Percentiles rank a stretch among this genome's conserved stretches.
Evolutionary conservation across 108 stramenopile species (phyloP).

Genomic region (Aurantiochytrium sp.): DNA sequence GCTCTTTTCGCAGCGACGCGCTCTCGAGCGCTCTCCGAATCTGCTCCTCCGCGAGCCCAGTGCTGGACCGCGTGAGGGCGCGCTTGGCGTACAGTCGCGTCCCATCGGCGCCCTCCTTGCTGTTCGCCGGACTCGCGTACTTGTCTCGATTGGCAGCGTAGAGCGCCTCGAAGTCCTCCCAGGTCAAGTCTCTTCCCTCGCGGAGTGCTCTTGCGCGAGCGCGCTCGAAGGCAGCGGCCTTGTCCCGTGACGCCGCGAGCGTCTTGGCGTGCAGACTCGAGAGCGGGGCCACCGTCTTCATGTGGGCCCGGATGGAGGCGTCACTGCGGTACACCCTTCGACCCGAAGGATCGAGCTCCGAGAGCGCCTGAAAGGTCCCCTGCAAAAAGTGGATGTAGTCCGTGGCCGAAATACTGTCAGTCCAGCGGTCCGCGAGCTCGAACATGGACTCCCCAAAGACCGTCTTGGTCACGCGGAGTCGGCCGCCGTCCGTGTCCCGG

Average conservation of each 20-base stretch:
- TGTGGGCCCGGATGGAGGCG: neutral
- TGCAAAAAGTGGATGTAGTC: neutral
- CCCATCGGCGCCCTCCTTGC: neutral
- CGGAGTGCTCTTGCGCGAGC: neutral
- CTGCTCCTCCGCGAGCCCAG: neutral
- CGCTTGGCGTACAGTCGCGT: neutral
- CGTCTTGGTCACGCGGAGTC: neutral
- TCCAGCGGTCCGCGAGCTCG: slow-evolving; percentile 19
- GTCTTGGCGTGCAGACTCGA: neutral
- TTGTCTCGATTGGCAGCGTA: neutral
- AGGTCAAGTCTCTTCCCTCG: neutral
- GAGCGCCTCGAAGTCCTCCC: neutral
- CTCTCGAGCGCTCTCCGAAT: neutral
- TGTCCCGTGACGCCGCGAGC: neutral
- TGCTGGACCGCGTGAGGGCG: neutral
- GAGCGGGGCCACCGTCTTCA: neutral
- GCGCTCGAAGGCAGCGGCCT: neutral
- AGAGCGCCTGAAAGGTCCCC: slow-evolving; percentile 10
- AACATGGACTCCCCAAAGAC: slow-evolving; percentile 24
- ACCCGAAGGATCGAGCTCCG: neutral
- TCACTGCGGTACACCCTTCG: neutral
- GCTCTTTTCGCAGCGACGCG: no score
- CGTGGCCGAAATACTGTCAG: neutral
- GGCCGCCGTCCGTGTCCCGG: neutral
- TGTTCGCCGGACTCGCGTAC: no score